Base-by-base conservation (phyloP, 352 stramenopile species). In the Globisporangium yorkense region DNA sequence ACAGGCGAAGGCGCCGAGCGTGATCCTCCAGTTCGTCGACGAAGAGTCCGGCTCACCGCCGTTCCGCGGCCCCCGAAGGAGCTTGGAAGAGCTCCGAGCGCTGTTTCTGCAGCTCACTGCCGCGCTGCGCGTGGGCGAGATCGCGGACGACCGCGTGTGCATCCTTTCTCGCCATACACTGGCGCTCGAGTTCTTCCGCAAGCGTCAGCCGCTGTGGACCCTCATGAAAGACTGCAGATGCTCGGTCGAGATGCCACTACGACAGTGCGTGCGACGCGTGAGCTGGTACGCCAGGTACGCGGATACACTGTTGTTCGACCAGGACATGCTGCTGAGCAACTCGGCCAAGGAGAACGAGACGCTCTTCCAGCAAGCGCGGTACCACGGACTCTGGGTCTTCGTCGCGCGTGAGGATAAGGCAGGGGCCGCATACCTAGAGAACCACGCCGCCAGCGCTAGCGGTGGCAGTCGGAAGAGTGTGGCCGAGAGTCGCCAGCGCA, bases 191-290 rank as follows among this genome's bases (percentile, higher is more conserved):
- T 75, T 61, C 46, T 55, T 79, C 18, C 65, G 67, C 0, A 57
- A 52, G 1, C 57, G 61, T 8, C 61, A 70, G 33, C 67, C 67
- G 21, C 57, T 65, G 18, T 75, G 71, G 67, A 74, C 59, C 6
- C 66, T 68, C 39, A 56, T 75, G 12, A 79, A 79, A 39, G 71
- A 79, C 51, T 79, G 68, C 21, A 51, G 71, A 8, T 45, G 64
- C 18, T 61, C 59, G 0, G 57, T 24, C 1, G 51, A 59, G n/a
- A 47, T 67, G 2, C 51, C 56, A 1, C 63, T 58, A 12, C 47
- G 50, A 10, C 56, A 74, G 24, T 49, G 63, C 12, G 7, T 74
- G 12, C 59, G 61, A 13, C 71, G 63, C 41, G 51, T 77, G n/a
- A 49, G 51, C 6, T 58, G 56, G 29, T 75, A 71, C 35, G 64